phyloP scores from a whole-genome alignment of 805 yeast species.

The Saccharomyces paradoxus region DNA sequence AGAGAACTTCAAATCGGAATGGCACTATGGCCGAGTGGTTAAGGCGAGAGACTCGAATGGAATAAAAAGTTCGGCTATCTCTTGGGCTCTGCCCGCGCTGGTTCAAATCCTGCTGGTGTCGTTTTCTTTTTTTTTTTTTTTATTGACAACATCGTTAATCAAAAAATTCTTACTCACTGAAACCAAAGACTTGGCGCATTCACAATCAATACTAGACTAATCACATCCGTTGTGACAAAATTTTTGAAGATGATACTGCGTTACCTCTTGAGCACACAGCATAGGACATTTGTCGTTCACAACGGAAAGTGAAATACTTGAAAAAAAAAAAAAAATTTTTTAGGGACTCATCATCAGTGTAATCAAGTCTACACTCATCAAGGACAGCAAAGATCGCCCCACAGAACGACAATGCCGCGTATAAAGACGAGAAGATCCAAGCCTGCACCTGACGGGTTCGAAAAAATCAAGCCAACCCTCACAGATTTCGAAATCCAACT shows the following conservation, averaged over 20 bases:
- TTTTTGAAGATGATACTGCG: neutral
- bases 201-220: neutral
- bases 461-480: constrained; percentile 58
- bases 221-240: neutral
- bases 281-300: neutral
- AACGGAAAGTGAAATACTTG: neutral
- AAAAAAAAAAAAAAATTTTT: neutral
- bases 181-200: too few species aligned
- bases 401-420: constrained; percentile 13
- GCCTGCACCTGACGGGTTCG: constrained; percentile 67
- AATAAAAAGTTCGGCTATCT: constrained; percentile 33
- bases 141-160: too few species aligned
- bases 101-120: constrained; percentile 76
- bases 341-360: neutral
- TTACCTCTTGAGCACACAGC: neutral
- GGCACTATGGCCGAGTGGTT: constrained; percentile 70
- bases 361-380: neutral
- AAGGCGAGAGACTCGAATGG: constrained; percentile 67
- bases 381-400: neutral
- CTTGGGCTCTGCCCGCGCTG: constrained; percentile 74
- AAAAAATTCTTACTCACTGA: too few species aligned
- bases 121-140: constrained; percentile 32
- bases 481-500: constrained; percentile 49
- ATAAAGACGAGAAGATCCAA: constrained; percentile 25
- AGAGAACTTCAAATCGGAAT: neutral